Evolutionary conservation across 306 rosid species (phyloP), one percentile per base, ranked within the genome.

Genomic region (Carpinus fangiana): DNA sequence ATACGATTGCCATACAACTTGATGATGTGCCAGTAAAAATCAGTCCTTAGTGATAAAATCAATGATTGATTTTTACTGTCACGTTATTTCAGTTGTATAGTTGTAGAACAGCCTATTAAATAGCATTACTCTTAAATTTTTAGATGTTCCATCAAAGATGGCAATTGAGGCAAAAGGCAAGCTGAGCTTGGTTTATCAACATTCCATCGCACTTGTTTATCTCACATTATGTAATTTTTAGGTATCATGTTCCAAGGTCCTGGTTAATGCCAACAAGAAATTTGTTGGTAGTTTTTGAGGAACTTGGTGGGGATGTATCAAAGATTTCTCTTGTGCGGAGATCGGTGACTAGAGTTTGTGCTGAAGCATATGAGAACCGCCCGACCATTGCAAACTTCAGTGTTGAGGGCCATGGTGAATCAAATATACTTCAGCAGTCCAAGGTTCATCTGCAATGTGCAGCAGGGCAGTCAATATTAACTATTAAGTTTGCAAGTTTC

Each of bases 211-310:
- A 67, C 1, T 46, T 7, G 17, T 21, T 80, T 4, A 36, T 76
- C 50, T 26, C 74, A 20, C 43, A 28, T 57, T 45, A 73, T 48
- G 34, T 46, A 72, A 70, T 78, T 73, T 78, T n/a, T 84, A 94
- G 98, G 98, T 95, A 95, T 68, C 98, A 96, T 23, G 90, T 96
- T 79, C 99, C 99, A 20, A 87, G 98, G 76, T 90, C 99, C 21
- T 96, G 99, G 99, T 87, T 96, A 76, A 96, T 84, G 85, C 94
- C 99, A 78, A 90, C 89, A n/a, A 64, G 77, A 12, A 96, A 96
- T 66, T 70, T 93, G 82, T 31, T 96, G 55, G 93, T 96, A 34
- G 78, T 91, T 31, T 90, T 96, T 70, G 98, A 96, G 87, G 99
- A 96, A 82, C 87, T 96, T n/a, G 99, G 98, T 0, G 99, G 99